Percentiles rank a stretch among this genome's conserved stretches.
Conservation (phyloP, 106 monocot genomes). For the Dendrobium officinale region DNA sequence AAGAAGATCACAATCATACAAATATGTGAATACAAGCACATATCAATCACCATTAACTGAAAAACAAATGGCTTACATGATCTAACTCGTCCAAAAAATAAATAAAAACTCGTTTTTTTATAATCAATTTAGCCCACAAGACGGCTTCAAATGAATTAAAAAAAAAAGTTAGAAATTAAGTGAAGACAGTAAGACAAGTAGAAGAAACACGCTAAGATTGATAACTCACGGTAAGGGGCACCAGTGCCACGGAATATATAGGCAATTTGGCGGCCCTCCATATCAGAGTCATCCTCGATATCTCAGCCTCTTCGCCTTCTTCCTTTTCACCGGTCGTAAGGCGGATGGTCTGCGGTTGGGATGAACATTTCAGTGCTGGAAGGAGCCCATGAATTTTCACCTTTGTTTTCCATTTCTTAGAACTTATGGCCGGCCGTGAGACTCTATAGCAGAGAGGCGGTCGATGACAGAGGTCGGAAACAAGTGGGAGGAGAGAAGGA, state of each 20-base stretch:
- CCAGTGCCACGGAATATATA: conserved; percentile 88
- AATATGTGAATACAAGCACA: no score
- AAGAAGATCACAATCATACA: no score
- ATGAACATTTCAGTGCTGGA: not conserved
- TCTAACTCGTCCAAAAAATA: no score
- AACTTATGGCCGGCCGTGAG: not conserved
- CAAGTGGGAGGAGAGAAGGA: not conserved
- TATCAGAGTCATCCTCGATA: conserved; percentile 52
- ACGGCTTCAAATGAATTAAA: not conserved
- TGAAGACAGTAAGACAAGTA: not conserved
- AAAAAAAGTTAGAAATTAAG: not conserved
- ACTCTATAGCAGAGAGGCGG: not conserved
- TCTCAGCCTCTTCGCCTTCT: conserved; percentile 16
- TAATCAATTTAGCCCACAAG: not conserved
- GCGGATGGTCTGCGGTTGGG: not conserved
- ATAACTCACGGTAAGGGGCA: conserved; percentile 74
- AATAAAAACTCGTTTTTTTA: no score
- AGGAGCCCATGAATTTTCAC: not conserved
- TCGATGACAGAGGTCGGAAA: not conserved
- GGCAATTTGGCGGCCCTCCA: conserved; percentile 93
- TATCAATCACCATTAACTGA: no score
- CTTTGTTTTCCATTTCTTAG: not conserved
- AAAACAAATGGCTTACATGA: not conserved
- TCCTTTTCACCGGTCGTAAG: not conserved
- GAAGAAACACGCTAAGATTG: not conserved